A percentile compares a stretch with the other conserved stretches of the same genome.
phyloP scores from a whole-genome alignment of 345 rosid species.

The Anastatica hierochuntica region DNA sequence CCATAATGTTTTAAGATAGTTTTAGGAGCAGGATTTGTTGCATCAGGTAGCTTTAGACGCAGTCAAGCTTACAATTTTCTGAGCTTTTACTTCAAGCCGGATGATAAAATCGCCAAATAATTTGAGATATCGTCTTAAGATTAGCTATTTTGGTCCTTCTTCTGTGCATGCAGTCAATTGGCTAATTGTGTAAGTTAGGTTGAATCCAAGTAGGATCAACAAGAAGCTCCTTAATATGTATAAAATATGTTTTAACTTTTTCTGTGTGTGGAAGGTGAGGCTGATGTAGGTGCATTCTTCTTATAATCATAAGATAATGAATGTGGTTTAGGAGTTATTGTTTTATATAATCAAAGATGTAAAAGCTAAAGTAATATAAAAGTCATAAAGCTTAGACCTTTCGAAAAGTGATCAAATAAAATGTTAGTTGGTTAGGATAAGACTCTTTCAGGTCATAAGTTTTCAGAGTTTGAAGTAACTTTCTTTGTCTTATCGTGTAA shows the following conservation, averaged over 20 bases:
- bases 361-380: slow-evolving; percentile 16
- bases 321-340: slow-evolving; percentile 16
- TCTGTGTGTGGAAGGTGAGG: slow-evolving; percentile 14
- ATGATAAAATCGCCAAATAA: background rate
- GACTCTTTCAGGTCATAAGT: background rate
- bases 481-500: too few species aligned
- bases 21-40: background rate
- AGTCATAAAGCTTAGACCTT: slow-evolving; percentile 15
- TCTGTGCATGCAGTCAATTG: background rate
- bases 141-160: background rate
- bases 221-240: slow-evolving; percentile 14
- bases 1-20: too few species aligned
- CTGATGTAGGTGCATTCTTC: slow-evolving; percentile 13
- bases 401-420: slow-evolving; percentile 6
- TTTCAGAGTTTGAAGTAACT: too few species aligned
- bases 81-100: background rate
- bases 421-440: slow-evolving; percentile 18
- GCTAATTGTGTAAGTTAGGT: slow-evolving; percentile 14
- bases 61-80: background rate
- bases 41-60: too few species aligned
- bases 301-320: slow-evolving; percentile 15
- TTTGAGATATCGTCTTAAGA: background rate
- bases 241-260: background rate
- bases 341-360: too few species aligned
- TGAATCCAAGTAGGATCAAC: slow-evolving; percentile 13